Base-by-base conservation (phyloP, 441 rosid genomes). In the Capsella rubella region DNA sequence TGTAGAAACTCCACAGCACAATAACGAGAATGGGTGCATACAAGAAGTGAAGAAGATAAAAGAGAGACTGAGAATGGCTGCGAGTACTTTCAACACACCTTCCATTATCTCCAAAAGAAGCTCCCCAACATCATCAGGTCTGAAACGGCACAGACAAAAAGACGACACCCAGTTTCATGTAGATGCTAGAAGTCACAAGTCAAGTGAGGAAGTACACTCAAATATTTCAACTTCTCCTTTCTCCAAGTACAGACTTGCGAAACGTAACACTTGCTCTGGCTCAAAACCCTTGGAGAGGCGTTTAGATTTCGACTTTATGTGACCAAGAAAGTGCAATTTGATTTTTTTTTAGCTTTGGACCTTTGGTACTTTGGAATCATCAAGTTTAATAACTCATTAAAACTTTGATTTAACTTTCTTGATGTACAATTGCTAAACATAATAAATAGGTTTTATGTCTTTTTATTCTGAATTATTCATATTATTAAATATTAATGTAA, bases 281-380 rank as follows among this genome's bases (percentile, higher is more conserved):
- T 34, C 39, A 34, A 58, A 51, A 29, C 52, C 61, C 1, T 39
- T 71, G 32, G 52, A 62, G 32, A 71, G 67, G 25, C 52, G 75
- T 54, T 71, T 71, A 57, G 75, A 71, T 16, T 71, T 60, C 18
- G 60, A 71, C 25, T 71, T 53, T 13, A 4, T 71, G 45, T 71
- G 51, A 59, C 9, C 6, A 47, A 0, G 37, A 7, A 14, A 15
- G 1, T 6, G 40, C 25, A 8, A 8, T 42, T 16, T 6, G 18
- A 6, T 2, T 54, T 54, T 3, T 9, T 18, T 49, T 21, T 34
- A 5, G 14, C 11, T 34, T 56, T 18, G 27, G 12, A 5, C 9
- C 11, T 34, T 56, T 18, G 27, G 8, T 46, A 13, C 13, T 25
- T 32, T 9, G 15, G 49, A 47, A 59, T 47, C 5, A 14, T 35